phyloP scores from a whole-genome alignment of 2,329 filamentous ascomycete species.

The Biscogniauxia sp. region DNA sequence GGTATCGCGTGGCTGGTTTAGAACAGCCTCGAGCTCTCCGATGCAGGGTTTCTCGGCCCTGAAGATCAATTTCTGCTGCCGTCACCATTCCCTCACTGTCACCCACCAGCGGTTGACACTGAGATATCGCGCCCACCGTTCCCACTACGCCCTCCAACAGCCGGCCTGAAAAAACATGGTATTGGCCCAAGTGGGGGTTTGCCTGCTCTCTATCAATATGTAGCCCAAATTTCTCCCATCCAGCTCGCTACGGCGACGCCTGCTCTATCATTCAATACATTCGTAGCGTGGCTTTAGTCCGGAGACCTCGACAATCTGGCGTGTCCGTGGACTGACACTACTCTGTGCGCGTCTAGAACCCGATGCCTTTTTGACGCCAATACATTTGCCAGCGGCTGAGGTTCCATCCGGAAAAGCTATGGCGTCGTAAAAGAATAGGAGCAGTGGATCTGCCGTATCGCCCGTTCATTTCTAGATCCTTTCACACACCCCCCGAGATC shows the following conservation, averaged over 20 bases:
- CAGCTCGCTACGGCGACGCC: background rate
- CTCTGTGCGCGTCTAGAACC: conserved; percentile 9
- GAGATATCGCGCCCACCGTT: conserved; percentile 6
- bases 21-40: conserved; percentile 14
- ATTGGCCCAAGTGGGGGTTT: conserved; percentile 11
- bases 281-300: conserved; percentile 10
- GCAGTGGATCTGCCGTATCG: conserved; percentile 15
- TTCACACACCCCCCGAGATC: conserved; percentile 1
- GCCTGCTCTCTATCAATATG: background rate
- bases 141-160: conserved; percentile 7
- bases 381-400: conserved; percentile 16
- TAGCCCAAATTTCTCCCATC: background rate
- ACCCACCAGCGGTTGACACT: conserved; percentile 12
- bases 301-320: conserved; percentile 4
- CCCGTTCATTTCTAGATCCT: conserved; percentile 9
- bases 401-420: conserved; percentile 14
- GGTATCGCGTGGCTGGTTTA: conserved; percentile 12
- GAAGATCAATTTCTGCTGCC: conserved; percentile 11
- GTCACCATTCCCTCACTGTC: conserved; percentile 14
- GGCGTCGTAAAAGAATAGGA: conserved; percentile 13
- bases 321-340: conserved; percentile 13
- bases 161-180: background rate
- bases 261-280: conserved; percentile 11
- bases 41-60: conserved; percentile 14
- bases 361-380: conserved; percentile 11